Percentiles rank a stretch among this genome's conserved stretches.
These are phyloP conservation scores for Gaeumannomyces tritici DNA, from an alignment of 2,329 filamentous ascomycete species.

Conservation along the genomic window DNA sequence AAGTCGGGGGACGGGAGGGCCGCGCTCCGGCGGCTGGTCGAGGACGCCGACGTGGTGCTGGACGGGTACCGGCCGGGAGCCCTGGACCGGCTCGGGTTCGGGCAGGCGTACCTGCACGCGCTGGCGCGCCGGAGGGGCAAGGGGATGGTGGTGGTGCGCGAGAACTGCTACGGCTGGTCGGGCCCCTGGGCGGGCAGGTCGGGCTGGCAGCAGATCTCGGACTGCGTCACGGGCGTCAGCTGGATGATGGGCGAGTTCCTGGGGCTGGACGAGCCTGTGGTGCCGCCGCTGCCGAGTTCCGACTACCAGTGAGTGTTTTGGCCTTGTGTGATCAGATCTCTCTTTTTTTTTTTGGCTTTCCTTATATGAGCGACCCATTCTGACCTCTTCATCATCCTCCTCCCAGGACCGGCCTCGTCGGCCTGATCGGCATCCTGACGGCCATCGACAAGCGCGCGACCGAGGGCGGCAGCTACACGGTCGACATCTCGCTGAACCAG, in stretches of 20 bases:
- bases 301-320: slow-evolving; percentile 20
- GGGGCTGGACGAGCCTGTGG: slow-evolving; percentile 51
- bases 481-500: slow-evolving; percentile 54
- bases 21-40: slow-evolving; percentile 29
- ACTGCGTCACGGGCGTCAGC: slow-evolving; percentile 48
- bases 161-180: slow-evolving; percentile 45
- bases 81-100: slow-evolving; percentile 30
- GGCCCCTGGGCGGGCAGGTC: slow-evolving; percentile 32
- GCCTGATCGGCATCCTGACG: slow-evolving; percentile 60
- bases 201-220: slow-evolving; percentile 42
- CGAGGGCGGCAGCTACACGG: slow-evolving; percentile 55
- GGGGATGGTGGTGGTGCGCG: slow-evolving; percentile 36
- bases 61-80: slow-evolving; percentile 39
- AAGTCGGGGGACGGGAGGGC: slow-evolving; percentile 26
- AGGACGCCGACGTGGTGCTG: slow-evolving; percentile 41
- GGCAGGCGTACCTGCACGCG: slow-evolving; percentile 27
- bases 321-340: background rate
- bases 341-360: no score
- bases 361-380: no score
- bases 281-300: slow-evolving; percentile 55
- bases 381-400: slow-evolving; percentile 34
- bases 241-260: slow-evolving; percentile 55
- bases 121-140: slow-evolving; percentile 27
- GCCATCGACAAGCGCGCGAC: slow-evolving; percentile 53
- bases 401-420: slow-evolving; percentile 16